Percentiles rank a stretch among this genome's conserved stretches.
phyloP scores from a whole-genome alignment of 768 basidiomycete genomes.

The Chalciporus chontae region DNA sequence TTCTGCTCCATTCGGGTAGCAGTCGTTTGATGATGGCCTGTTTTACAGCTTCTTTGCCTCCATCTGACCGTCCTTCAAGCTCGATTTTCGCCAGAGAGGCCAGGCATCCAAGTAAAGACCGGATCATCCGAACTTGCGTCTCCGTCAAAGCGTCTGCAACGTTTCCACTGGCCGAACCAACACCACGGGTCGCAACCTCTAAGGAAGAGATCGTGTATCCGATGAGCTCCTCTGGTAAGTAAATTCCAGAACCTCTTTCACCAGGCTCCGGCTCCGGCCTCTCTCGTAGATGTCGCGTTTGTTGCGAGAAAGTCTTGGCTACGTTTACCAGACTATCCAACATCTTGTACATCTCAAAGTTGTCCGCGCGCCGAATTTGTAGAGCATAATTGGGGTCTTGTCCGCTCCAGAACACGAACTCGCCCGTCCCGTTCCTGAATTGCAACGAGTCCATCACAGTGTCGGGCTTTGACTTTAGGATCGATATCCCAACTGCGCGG shows the following conservation, averaged over 20 bases:
- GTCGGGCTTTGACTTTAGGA: conserved; percentile 81
- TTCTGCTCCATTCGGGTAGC: conserved; percentile 87
- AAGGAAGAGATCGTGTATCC: conserved; percentile 83
- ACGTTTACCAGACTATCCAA: conserved; percentile 82
- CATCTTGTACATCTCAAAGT: conserved; percentile 70
- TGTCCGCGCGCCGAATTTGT: conserved; percentile 51
- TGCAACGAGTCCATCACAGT: conserved; percentile 67
- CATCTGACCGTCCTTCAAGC: conserved; percentile 68
- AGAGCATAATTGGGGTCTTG: conserved; percentile 70
- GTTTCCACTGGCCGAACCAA: conserved; percentile 42
- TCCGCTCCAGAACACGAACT: conserved; percentile 86
- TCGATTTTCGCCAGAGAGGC: conserved; percentile 62
- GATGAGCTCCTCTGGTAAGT: conserved; percentile 87
- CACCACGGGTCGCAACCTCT: conserved; percentile 78
- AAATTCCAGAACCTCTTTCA: conserved; percentile 81
- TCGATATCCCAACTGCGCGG: conserved; percentile 82
- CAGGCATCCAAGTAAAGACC: conserved; percentile 70
- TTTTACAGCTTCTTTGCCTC: conserved; percentile 71
- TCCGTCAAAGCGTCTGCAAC: conserved; percentile 70
- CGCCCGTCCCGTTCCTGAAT: conserved; percentile 76
- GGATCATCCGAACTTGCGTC: conserved; percentile 70
- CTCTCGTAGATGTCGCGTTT: conserved; percentile 79
- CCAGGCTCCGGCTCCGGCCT: conserved; percentile 66
- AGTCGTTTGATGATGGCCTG: conserved; percentile 88
- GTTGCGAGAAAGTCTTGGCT: conserved; percentile 75